A percentile compares a stretch with the other conserved stretches of the same genome.
Conservation (phyloP, 139 green algal species). For the Chlamydomonas schloesseri region DNA sequence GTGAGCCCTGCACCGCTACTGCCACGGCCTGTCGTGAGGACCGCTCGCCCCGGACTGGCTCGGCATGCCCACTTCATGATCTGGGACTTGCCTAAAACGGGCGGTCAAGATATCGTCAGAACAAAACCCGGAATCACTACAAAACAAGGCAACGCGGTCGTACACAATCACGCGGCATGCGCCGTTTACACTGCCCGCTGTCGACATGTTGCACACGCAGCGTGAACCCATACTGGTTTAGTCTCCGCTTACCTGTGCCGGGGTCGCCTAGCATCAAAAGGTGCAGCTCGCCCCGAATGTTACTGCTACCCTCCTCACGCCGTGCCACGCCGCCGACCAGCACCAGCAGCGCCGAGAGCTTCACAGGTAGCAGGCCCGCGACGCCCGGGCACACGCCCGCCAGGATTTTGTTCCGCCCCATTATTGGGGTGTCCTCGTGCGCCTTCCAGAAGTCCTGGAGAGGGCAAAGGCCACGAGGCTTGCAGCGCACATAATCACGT, state of each 20-base stretch:
- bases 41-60: constrained; percentile 69
- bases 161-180: too few species aligned
- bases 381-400: constrained; percentile 77
- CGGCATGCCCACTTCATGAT: constrained; percentile 85
- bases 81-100: constrained; percentile 79
- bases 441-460: constrained; percentile 53
- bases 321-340: constrained; percentile 82
- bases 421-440: constrained; percentile 65
- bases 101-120: too few species aligned
- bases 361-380: constrained; percentile 78
- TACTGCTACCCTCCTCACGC: constrained; percentile 5
- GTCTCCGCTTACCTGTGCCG: constrained; percentile 67
- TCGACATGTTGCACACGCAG: too few species aligned
- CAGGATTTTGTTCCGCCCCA: constrained; percentile 81
- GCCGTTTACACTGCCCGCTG: too few species aligned
- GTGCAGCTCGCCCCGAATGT: constrained; percentile 81
- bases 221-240: too few species aligned
- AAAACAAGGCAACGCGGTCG: too few species aligned
- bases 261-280: constrained; percentile 95
- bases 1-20: constrained; percentile 88
- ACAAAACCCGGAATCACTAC: too few species aligned
- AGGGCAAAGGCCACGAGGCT: background rate
- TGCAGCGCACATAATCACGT: too few species aligned
- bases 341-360: constrained; percentile 84
- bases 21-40: constrained; percentile 82